Evolutionary conservation across 805 yeast species (phyloP), one percentile per base, ranked within the genome.

Genomic region (Yamadazyma sp.): DNA sequence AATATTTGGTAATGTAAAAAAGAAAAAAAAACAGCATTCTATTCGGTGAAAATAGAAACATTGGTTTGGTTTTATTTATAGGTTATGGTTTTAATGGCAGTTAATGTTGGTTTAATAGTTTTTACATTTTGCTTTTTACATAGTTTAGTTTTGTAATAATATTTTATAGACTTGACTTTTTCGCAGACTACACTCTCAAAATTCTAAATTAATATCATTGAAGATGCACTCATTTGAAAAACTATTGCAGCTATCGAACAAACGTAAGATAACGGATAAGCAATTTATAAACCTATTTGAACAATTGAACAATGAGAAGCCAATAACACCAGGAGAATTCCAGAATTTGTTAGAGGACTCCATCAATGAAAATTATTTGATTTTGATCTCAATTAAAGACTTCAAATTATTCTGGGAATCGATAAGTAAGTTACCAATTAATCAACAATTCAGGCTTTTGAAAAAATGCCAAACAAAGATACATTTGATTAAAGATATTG

Each of bases 231-330:
- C 23, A 10, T 8, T 35, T 11, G 27, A 35, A 15, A 35, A 20
- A 15, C 35, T 43, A 10, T 17, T 43, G n/a, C 39, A 35, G n/a
- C 26, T 43, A 13, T 22, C 44, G 11, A 43, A 35, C 23, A 35
- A 27, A 28, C 12, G 42, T 22, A 35, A 35, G 29, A 36, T 57
- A 4, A 26, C 60, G 7, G 39, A 47, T 23, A 52, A 49, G 33
- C 47, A 48, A 11, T 65, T 65, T 39, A 39, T 48, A 4, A 39
- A 50, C 4, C 46, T 65, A 12, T 54, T 49, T 38, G 44, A 47
- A 27, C 66, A 62, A 40, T 44, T 65, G 18, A 50, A 53, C 19
- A 40, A 47, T 11, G 40, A 38, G 13, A 36, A 38, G 2, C 38
- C 51, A 3, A 43, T 61, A 6, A 26, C 45, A 5, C 52, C 54